Evolutionary conservation across 306 rosid genomes (phyloP).

Genomic region (Gastrolobium bilobum): DNA sequence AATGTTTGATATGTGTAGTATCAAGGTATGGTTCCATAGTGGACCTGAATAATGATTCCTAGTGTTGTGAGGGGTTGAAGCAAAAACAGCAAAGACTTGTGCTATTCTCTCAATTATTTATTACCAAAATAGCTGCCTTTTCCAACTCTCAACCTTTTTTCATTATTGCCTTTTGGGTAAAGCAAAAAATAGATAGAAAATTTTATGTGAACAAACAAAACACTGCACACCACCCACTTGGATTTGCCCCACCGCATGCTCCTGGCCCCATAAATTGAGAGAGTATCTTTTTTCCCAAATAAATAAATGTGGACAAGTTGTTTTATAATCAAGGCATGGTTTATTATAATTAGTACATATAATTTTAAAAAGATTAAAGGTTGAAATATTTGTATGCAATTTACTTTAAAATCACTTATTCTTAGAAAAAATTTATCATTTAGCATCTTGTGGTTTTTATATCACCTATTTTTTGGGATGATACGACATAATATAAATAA

Average conservation of each 20-base stretch:
- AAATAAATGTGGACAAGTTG: background rate
- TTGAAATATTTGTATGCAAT: too few relatives aligned
- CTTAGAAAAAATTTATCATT: too few relatives aligned
- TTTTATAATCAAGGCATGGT: background rate
- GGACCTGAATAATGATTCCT: constrained; percentile 68
- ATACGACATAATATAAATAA: too few relatives aligned
- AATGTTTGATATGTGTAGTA: constrained; percentile 34
- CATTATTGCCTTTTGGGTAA: constrained; percentile 54
- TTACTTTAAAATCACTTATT: too few relatives aligned
- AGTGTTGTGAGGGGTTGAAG: constrained; percentile 59
- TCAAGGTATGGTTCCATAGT: constrained; percentile 38
- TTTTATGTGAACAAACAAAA: constrained; percentile 25
- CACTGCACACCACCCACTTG: constrained; percentile 50
- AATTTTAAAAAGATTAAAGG: background rate
- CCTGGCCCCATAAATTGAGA: constrained; percentile 23
- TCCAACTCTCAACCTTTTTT: constrained; percentile 22
- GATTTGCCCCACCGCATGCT: constrained; percentile 48
- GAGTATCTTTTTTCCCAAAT: constrained; percentile 2
- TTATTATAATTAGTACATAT: background rate
- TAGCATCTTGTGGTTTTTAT: too few relatives aligned
- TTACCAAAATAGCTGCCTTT: constrained; percentile 37
- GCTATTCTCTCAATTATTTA: constrained; percentile 52
- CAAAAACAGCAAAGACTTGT: constrained; percentile 66
- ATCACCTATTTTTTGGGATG: too few relatives aligned
- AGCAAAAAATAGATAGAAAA: constrained; percentile 45